Base-by-base conservation (phyloP, 371 early-diverging fungal species). In the Mortierella sp. region DNA sequence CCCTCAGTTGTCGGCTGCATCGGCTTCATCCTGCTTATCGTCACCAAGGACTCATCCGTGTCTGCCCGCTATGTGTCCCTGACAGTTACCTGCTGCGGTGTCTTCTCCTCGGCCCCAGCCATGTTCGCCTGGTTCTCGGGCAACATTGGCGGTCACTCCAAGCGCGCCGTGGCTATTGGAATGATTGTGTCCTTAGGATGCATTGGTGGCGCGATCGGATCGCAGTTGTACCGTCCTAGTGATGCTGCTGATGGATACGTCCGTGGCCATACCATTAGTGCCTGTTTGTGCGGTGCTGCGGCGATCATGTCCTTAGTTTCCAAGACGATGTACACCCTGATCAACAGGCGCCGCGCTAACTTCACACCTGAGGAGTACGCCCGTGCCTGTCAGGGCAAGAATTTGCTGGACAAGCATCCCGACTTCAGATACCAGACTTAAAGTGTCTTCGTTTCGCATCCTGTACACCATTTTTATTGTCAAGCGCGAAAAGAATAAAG, bases 71-170 rank as follows among this genome's bases (percentile, higher is more conserved):
- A 90, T 54, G 82, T 91, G 61, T 79, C 89, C 71, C 81, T 90
- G 46, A 86, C 83, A 59, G 88, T 91, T 50, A 87, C 90, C 0
- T 83, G 87, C 24, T 89, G 85, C 26, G 90, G 91, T 46, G 89
- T 90, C 26, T 90, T 91, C 69, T 74, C 82, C 19, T 87, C 88
- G 44, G 83, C 88, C 34, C 89, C 92, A 31, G 83, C 90, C 57
- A 91, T 90, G 90, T 53, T 77, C 11, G 59, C 59, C 10, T 83
- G 80, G 77, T 88, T 90, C 73, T 87, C 88, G 28, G 89, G 87
- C 75, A 93, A 92, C 53, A 87, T 92, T 59, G 90, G 91, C 73
- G 93, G 93, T 2, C 88, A 90, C 74, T 91, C 91, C 50, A 94
- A 93, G 77, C 83, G 91, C 37, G 91, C 89, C 74, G 89, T 89